phyloP scores from a whole-genome alignment of 2,329 filamentous ascomycete genomes.

The Xenosphaeropsis pyriputrescens region DNA sequence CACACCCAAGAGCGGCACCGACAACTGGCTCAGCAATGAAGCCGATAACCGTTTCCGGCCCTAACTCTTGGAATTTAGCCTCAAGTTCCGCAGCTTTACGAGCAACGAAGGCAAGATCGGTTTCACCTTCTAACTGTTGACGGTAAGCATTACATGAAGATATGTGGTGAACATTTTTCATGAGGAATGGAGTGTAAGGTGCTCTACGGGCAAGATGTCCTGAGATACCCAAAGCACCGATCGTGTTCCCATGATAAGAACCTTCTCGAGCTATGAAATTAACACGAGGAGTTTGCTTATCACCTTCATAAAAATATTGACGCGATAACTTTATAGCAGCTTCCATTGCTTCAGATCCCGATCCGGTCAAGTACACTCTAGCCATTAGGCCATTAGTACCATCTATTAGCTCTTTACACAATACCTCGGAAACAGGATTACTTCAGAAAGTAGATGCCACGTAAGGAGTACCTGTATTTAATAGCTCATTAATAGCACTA shows the following conservation, averaged over 20 bases:
- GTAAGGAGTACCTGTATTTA: no score
- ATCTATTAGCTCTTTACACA: conserved; percentile 23
- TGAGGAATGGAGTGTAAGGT: conserved; percentile 41
- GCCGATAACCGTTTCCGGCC: conserved; percentile 46
- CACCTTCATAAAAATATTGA: conserved; percentile 50
- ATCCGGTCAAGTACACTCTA: conserved; percentile 39
- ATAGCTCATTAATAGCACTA: conserved; percentile 40
- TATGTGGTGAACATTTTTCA: conserved; percentile 37
- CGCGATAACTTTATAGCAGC: conserved; percentile 51
- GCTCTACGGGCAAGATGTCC: conserved; percentile 41
- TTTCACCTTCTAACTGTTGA: conserved; percentile 31
- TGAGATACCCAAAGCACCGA: conserved; percentile 44
- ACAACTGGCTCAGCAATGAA: conserved; percentile 56
- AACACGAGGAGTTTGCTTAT: conserved; percentile 32
- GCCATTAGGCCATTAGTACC: conserved; percentile 29
- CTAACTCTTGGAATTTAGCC: conserved; percentile 41
- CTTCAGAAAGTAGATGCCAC: no score
- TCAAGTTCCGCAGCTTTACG: conserved; percentile 48
- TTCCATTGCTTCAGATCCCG: conserved; percentile 56
- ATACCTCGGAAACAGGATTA: conserved; percentile 38
- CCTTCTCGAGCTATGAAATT: conserved; percentile 49
- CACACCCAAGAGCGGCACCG: conserved; percentile 56
- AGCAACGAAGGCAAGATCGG: conserved; percentile 36
- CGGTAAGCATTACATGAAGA: conserved; percentile 52
- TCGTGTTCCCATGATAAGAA: conserved; percentile 57